Conservation (phyloP, 192 early-diverging fungal species). For the Mortierella antarctica region DNA sequence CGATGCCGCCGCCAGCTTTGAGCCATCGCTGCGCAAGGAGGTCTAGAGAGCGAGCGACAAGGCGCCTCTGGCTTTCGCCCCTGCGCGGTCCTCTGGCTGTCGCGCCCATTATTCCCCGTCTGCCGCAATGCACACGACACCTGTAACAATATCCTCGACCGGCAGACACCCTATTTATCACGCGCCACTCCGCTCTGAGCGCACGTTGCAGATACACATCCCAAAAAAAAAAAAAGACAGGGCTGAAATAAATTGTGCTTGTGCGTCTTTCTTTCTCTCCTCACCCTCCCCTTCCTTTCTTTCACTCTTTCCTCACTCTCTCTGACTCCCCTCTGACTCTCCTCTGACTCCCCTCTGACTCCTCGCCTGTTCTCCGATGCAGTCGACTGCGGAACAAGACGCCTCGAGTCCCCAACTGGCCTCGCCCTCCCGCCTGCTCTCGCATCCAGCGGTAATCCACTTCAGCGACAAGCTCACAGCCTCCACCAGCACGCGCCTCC, state of each 20-base stretch:
- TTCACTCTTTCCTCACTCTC: not conserved
- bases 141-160: not conserved
- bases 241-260: not conserved
- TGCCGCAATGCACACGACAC: not conserved
- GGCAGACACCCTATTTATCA: no score
- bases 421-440: not conserved
- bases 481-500: not conserved
- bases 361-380: not conserved
- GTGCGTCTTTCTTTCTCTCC: not conserved
- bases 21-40: conserved; percentile 39
- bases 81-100: no score
- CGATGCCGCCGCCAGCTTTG: conserved; percentile 15
- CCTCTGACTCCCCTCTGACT: no score
- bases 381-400: not conserved
- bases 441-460: conserved; percentile 21
- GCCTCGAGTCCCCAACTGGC: not conserved
- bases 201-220: no score
- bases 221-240: no score
- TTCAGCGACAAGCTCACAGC: conserved; percentile 3
- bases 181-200: no score
- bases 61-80: not conserved
- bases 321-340: not conserved
- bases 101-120: not conserved
- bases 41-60: not conserved
- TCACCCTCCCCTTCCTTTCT: not conserved